Percentiles rank a stretch among this genome's conserved stretches.
Conservation (phyloP, 495 filamentous ascomycete species). For the Podospora pseudocomata region DNA sequence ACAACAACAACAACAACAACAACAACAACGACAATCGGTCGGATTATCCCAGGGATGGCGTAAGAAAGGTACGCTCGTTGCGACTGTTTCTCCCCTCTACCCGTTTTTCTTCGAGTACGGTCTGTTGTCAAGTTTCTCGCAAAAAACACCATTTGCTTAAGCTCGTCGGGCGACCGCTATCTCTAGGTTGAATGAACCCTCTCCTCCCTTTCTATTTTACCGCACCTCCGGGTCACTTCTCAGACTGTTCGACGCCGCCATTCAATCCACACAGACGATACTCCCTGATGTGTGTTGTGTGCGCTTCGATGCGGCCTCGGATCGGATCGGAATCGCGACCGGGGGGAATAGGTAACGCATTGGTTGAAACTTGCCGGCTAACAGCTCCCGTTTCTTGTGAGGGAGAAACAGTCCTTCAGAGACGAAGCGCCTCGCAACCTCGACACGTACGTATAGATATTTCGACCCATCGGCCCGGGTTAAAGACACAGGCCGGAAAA, state of each 20-base stretch:
- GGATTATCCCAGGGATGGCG: constrained; percentile 67
- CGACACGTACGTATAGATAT: constrained; percentile 45
- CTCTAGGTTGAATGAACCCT: constrained; percentile 35
- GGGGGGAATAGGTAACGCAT: constrained; percentile 24
- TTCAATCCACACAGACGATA: constrained; percentile 12
- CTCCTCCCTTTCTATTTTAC: constrained; percentile 25
- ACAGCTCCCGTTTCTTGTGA: constrained; percentile 27
- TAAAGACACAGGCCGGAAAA: neutral
- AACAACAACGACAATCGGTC: constrained; percentile 42
- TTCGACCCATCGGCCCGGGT: constrained; percentile 8
- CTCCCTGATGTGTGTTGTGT: constrained; percentile 18
- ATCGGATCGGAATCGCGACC: constrained; percentile 29
- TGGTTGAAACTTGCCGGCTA: constrained; percentile 29
- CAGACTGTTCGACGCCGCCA: constrained; percentile 29
- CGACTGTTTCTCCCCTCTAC: neutral
- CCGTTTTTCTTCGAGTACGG: neutral
- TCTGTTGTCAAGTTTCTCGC: constrained; percentile 1
- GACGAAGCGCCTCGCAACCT: constrained; percentile 49
- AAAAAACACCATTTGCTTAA: constrained; percentile 12
- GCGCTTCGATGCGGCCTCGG: constrained; percentile 26
- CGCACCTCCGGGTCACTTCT: constrained; percentile 21
- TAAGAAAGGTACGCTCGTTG: constrained; percentile 67
- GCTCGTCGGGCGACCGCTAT: neutral
- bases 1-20: constrained; percentile 34
- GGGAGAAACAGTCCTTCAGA: constrained; percentile 43